Evolutionary conservation across 2,329 filamentous ascomycete genomes (phyloP).

Genomic region (Colletotrichum liriopes): DNA sequence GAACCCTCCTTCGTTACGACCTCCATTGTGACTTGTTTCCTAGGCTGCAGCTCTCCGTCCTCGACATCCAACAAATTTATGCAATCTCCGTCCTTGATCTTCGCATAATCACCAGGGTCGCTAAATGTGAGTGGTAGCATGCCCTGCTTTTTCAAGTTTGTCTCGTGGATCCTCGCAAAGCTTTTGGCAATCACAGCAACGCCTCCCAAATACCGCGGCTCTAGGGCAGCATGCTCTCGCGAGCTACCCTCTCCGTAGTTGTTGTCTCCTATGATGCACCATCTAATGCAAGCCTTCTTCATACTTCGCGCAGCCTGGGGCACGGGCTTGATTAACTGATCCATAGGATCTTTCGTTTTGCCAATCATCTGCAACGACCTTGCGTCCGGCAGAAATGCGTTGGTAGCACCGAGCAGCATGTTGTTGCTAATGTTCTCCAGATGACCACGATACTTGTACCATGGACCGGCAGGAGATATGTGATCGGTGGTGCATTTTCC

Average conservation of each 20-base stretch:
- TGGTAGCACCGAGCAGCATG: constrained; percentile 75
- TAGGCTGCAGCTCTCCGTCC: constrained; percentile 46
- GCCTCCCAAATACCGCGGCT: constrained; percentile 87
- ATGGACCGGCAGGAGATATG: constrained; percentile 61
- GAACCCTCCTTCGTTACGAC: constrained; percentile 47
- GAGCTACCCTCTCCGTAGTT: constrained; percentile 90
- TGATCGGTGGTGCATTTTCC: constrained; percentile 59
- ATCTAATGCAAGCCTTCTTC: constrained; percentile 45
- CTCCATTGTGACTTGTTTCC: constrained; percentile 50
- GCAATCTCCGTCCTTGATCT: constrained; percentile 62
- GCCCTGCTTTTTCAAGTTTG: constrained; percentile 90
- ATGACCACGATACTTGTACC: constrained; percentile 57
- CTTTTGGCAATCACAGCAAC: constrained; percentile 85
- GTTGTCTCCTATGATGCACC: constrained; percentile 53
- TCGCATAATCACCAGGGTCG: constrained; percentile 83
- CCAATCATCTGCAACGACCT: constrained; percentile 47
- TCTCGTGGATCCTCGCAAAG: constrained; percentile 93
- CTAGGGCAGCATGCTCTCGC: constrained; percentile 89
- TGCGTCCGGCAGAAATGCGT: constrained; percentile 49
- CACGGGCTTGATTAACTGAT: constrained; percentile 44
- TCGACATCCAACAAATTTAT: constrained; percentile 37
- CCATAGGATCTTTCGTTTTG: constrained; percentile 47
- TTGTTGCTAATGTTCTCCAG: constrained; percentile 57
- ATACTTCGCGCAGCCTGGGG: constrained; percentile 49
- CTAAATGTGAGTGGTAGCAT: constrained; percentile 74